Conservation (phyloP, 345 rosid species). For the Passiflora organensis region DNA sequence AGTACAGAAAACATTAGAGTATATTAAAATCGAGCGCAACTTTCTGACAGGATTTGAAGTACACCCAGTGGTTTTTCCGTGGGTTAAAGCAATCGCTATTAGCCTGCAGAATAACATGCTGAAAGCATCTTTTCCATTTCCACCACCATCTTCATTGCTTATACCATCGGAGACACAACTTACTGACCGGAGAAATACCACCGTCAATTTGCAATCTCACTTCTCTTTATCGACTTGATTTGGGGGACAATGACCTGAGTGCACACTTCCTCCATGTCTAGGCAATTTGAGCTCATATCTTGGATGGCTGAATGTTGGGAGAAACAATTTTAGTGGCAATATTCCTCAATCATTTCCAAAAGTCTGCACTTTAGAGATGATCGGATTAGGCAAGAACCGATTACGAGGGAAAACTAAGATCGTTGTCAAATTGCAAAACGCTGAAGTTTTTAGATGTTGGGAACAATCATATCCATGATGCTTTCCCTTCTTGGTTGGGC, state of each 20-base stretch:
- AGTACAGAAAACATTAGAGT: not conserved
- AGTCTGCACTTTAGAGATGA: not conserved
- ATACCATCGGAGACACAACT: too few relatives aligned
- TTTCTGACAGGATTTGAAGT: too few relatives aligned
- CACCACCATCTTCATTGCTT: not conserved
- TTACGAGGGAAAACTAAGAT: constrained; percentile 10
- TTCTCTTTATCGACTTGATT: not conserved
- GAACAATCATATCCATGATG: not conserved
- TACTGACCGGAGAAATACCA: constrained; percentile 27
- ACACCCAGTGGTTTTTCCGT: not conserved
- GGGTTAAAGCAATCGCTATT: too few relatives aligned
- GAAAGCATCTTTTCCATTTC: too few relatives aligned
- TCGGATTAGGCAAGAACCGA: constrained; percentile 1
- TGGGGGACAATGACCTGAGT: constrained; percentile 9
- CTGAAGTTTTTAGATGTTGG: constrained; percentile 17
- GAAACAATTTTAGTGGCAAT: not conserved
- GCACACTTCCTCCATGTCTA: constrained; percentile 21
- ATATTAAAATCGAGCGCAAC: too few relatives aligned
- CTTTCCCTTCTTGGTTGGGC: constrained; percentile 14
- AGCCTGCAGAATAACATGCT: too few relatives aligned
- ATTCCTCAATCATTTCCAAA: constrained; percentile 1
- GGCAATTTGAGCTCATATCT: constrained; percentile 3
- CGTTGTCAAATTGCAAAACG: constrained; percentile 4
- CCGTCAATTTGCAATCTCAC: constrained; percentile 13
- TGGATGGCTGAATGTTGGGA: constrained; percentile 9